Base-by-base conservation (phyloP, 2,329 filamentous ascomycete species). In the Aphanocladium album region DNA sequence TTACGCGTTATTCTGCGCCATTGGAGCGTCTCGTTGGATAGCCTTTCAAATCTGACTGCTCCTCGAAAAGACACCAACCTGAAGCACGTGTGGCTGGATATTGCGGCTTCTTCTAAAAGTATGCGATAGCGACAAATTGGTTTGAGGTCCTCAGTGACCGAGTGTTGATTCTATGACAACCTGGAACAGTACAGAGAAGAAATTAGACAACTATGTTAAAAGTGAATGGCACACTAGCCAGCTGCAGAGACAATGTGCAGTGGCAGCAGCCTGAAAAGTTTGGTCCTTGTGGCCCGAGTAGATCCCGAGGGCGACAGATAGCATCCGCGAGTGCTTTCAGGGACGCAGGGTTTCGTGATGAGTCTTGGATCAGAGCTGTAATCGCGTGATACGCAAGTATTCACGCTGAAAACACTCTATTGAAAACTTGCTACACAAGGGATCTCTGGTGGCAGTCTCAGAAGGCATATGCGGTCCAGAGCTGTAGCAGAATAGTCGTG, bases 1-100 rank as follows among this genome's bases (percentile, higher is more conserved):
- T 41, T 12, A 60, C 58, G 23, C 12, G 21, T 25, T 41, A 21
- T 43, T 60, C 56, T 52, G 52, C 55, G 49, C 45, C 52, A 52
- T 54, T 7, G 35, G 33, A 27, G 6, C 9, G 21, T 21, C 35
- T 35, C 45, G 3, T 39, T 21, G 21, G 27, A 8, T 21, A 19
- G 21, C 7, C 7, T 25, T 51, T 19, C 14, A 27, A 4, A 19
- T 27, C 9, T 8, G 8, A 17, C 23, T 47, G 6, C n/a, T 45
- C n/a, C 3, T 17, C 21, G 9, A 19, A 54, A 30, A n/a, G 5
- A 11, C 6, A 23, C 12, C 16, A n/a, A 25, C 39, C 16, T 33
- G 25, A 12, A 46, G n/a, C 39, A 11, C 37, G 30, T 25, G 12
- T 21, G 2, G 14, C 21, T 8, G 14, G 21, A n/a, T 35, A 35